Conservation (phyloP, 352 stramenopile species). For the Globisporangium nunn region DNA sequence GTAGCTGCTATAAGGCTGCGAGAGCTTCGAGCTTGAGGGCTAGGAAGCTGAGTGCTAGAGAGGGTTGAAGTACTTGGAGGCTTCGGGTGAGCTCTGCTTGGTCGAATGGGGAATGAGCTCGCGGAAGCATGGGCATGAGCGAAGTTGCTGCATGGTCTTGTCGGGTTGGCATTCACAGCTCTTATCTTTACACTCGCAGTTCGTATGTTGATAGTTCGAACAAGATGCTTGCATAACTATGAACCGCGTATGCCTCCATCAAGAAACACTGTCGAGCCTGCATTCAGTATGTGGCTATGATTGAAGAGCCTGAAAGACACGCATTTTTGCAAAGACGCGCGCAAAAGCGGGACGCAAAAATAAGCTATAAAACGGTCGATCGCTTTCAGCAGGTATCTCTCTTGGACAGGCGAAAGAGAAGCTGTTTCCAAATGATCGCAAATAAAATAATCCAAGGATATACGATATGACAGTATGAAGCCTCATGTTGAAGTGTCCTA, state of each 20-base stretch:
- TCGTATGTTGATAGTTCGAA: too few species aligned
- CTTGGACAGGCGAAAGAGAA: too few species aligned
- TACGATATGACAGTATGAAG: too few species aligned
- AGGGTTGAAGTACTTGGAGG: too few species aligned
- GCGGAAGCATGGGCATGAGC: too few species aligned
- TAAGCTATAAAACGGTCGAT: not conserved
- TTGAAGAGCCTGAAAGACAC: not conserved
- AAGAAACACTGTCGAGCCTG: not conserved
- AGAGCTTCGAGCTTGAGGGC: constrained; percentile 2
- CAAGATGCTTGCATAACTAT: too few species aligned
- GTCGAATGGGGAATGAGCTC: constrained; percentile 4
- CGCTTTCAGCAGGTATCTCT: not conserved
- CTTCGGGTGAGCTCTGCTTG: constrained; percentile 3
- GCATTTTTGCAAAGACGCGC: constrained; percentile 1
- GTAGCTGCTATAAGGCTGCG: too few species aligned
- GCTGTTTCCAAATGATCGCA: too few species aligned
- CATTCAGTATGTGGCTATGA: not conserved
- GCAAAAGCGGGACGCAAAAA: not conserved
- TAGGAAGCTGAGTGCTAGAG: too few species aligned
- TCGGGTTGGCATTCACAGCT: too few species aligned
- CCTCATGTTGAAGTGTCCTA: not conserved
- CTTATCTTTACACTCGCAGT: not conserved
- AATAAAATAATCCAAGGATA: not conserved
- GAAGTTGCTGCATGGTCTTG: too few species aligned
- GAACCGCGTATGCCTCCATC: too few species aligned